Evolutionary conservation across 257 asterid genomes (phyloP), one percentile per base, ranked within the genome.

Genomic region (Oldenlandia corymbosa): DNA sequence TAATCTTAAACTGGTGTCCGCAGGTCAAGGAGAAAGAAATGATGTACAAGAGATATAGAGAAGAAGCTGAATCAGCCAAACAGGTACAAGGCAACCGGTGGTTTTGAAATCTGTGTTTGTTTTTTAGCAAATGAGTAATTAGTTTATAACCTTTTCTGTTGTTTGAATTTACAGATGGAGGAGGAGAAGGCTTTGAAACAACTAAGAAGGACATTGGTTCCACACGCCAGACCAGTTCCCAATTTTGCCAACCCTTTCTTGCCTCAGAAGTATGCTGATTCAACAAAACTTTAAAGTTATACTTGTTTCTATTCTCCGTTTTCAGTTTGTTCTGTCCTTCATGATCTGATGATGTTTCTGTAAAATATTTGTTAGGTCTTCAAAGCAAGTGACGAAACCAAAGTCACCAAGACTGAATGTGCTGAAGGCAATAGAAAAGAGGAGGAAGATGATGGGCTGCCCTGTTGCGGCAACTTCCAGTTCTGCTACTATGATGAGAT

Each of bases 131-230:
- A n/a, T n/a, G n/a, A n/a, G n/a, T n/a, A n/a, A n/a, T n/a, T n/a
- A n/a, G n/a, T 70, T 46, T 57, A 34, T 45, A 45, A 62, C 34
- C 32, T 8, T 71, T 11, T 7, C 10, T 41, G 5, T 27, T 42
- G 10, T 20, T 17, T 60, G 30, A 14, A 41, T 37, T 43, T 57
- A 60, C 61, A 91, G 98, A 82, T 89, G 94, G 97, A 92, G 77
- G 99, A 89, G 63, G 97, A 92, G 78, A 89, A 87, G 82, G 95
- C 99, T 34, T 71, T 92, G 77, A 92, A 92, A 71, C 95, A 89
- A 73, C 32, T 87, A 61, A 60, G 97, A 61, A 81, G 92, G 73
- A 87, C 91, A n/a, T 71, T 89, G 72, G 87, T 89, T 47, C 91
- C 90, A 12, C 98, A 81, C 71, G 94, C 95, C 47, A 82, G 93